Percentiles rank a stretch among this genome's conserved stretches.
Evolutionary conservation across 768 basidiomycete species (phyloP).

Genomic region (Hortiboletus campestris): DNA sequence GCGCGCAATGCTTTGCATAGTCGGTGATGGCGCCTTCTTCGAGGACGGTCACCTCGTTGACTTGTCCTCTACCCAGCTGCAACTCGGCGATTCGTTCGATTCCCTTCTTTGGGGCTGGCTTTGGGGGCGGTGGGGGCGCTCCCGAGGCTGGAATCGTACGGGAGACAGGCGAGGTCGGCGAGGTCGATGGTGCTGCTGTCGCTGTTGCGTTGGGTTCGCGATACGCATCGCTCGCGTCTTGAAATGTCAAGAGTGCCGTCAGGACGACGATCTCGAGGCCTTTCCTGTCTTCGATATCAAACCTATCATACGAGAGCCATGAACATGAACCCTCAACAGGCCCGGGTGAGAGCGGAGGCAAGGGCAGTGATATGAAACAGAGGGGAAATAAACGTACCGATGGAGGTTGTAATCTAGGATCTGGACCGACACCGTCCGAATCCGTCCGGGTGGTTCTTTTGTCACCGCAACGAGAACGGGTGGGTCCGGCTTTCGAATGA

Average conservation of each 20-base stretch:
- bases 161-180: not conserved
- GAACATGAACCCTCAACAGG: not conserved
- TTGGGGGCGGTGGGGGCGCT: conserved; percentile 50
- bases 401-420: conserved; percentile 85
- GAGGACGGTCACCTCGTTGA: conserved; percentile 71
- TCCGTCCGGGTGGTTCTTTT: conserved; percentile 66
- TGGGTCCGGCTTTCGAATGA: conserved; percentile 83
- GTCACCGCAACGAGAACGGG: conserved; percentile 82
- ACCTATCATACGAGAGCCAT: conserved; percentile 41
- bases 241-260: conserved; percentile 73
- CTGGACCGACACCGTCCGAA: conserved; percentile 66
- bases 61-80: conserved; percentile 63
- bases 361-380: not conserved
- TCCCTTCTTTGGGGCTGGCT: conserved; percentile 62
- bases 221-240: conserved; percentile 61
- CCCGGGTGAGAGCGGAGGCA: not conserved
- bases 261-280: conserved; percentile 82
- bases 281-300: conserved; percentile 83
- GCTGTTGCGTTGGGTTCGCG: conserved; percentile 35
- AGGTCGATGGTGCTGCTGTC: conserved; percentile 1
- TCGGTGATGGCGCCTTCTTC: conserved; percentile 64
- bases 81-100: conserved; percentile 70
- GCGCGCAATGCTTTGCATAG: conserved; percentile 67
- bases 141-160: conserved; percentile 4
- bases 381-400: conserved; percentile 40